A percentile compares a stretch with the other conserved stretches of the same genome.
phyloP scores from a whole-genome alignment of 768 basidiomycete species.

The Nidularia pulvinata region DNA sequence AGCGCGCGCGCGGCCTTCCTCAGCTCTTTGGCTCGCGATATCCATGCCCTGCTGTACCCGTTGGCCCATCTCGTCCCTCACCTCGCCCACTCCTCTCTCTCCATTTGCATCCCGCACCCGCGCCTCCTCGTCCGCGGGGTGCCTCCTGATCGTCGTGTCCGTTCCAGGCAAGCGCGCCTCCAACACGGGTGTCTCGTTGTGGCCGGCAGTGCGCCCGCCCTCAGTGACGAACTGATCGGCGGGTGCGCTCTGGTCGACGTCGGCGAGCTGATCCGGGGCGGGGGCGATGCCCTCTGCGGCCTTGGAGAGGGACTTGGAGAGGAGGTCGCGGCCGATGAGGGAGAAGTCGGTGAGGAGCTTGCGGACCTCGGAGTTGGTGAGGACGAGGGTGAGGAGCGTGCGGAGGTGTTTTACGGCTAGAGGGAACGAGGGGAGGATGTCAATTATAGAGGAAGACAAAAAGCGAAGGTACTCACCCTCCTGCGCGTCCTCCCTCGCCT shows the following conservation, averaged over 20 bases:
- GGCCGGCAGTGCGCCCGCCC: constrained; percentile 26
- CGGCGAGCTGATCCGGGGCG: constrained; percentile 52
- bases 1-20: neutral
- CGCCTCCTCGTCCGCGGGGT: constrained; percentile 51
- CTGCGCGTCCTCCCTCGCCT: constrained; percentile 55
- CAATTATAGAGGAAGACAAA: neutral
- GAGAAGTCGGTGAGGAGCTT: constrained; percentile 84
- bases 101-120: constrained; percentile 28
- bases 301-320: constrained; percentile 72
- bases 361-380: constrained; percentile 93
- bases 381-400: constrained; percentile 81
- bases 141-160: constrained; percentile 27
- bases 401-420: constrained; percentile 84
- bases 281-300: constrained; percentile 74
- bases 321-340: constrained; percentile 80
- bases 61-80: constrained; percentile 9
- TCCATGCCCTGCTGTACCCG: neutral
- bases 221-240: constrained; percentile 63
- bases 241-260: constrained; percentile 70
- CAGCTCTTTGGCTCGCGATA: neutral
- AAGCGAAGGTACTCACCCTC: constrained; percentile 52
- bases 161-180: constrained; percentile 29
- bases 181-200: constrained; percentile 28
- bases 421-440: neutral
- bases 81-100: constrained; percentile 21